Evolutionary conservation across 148 eudicot species (phyloP).

Genomic region (Heliosperma pusillum): DNA sequence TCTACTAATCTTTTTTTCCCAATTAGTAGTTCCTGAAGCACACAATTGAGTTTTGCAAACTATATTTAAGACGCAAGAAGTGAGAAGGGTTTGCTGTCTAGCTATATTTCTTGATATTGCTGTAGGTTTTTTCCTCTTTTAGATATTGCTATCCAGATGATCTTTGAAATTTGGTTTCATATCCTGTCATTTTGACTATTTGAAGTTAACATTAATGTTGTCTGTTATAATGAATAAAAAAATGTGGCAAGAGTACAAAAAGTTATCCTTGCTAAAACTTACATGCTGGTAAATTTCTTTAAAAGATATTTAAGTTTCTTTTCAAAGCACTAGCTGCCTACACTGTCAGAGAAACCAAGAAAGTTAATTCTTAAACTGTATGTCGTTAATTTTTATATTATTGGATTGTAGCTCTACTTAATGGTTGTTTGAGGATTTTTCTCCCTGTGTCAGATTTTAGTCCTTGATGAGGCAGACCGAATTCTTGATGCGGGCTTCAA

Average conservation of each 20-base stretch:
- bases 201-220: no score
- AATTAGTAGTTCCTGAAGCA: not conserved
- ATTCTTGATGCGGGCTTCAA: constrained; percentile 90
- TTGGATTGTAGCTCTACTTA: not conserved
- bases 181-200: no score
- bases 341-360: not conserved
- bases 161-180: not conserved
- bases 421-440: constrained; percentile 34
- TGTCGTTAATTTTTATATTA: not conserved
- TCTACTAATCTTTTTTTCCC: not conserved
- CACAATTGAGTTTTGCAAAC: not conserved
- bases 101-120: not conserved
- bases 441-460: constrained; percentile 67
- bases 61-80: not conserved
- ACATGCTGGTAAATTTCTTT: not conserved
- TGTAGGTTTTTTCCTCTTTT: not conserved
- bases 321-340: not conserved
- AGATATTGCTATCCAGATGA: not conserved
- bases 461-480: constrained; percentile 97
- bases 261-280: not conserved
- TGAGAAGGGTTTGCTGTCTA: not conserved
- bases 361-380: not conserved
- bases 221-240: no score
- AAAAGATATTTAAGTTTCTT: not conserved
- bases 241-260: no score